phyloP scores from a whole-genome alignment of 768 basidiomycete genomes.

The Jaapia argillacea region DNA sequence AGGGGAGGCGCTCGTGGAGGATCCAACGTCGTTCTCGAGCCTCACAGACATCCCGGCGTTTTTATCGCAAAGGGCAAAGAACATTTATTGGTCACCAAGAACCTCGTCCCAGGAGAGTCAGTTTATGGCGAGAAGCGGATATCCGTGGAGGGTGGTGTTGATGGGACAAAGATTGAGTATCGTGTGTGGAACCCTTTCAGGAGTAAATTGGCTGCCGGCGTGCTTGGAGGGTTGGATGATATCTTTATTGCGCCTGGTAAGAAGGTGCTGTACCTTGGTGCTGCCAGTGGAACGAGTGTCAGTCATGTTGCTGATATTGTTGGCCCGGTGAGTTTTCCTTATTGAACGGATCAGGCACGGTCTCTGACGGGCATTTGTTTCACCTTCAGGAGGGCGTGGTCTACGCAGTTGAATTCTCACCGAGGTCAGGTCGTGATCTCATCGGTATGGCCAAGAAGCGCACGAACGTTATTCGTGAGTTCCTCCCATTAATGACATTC shows the following conservation, averaged over 20 bases:
- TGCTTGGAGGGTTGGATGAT: conserved; percentile 88
- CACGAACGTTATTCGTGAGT: conserved; percentile 95
- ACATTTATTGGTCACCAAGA: conserved; percentile 93
- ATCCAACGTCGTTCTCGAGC: conserved; percentile 85
- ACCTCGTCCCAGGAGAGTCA: conserved; percentile 93
- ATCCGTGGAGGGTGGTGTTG: conserved; percentile 65
- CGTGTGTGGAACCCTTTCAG: conserved; percentile 99
- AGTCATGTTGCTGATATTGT: conserved; percentile 99
- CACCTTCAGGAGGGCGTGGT: conserved; percentile 77
- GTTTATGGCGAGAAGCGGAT: conserved; percentile 99
- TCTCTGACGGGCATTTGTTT: conserved; percentile 9
- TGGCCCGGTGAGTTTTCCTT: conserved; percentile 64
- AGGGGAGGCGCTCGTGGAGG: conserved; percentile 73
- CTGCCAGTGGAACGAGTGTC: conserved; percentile 95
- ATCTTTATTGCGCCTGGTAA: conserved; percentile 90
- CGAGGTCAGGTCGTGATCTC: conserved; percentile 91
- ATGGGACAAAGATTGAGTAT: conserved; percentile 88
- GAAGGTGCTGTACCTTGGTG: conserved; percentile 96
- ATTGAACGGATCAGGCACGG: no score
- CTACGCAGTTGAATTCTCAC: conserved; percentile 97
- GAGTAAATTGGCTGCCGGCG: conserved; percentile 92
- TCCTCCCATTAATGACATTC: background rate
- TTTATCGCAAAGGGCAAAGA: conserved; percentile 99
- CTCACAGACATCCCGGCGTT: conserved; percentile 88
- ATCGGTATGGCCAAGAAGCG: conserved; percentile 99